Evolutionary conservation across 2,329 filamentous ascomycete species (phyloP).

Genomic region (Botrytis aclada): DNA sequence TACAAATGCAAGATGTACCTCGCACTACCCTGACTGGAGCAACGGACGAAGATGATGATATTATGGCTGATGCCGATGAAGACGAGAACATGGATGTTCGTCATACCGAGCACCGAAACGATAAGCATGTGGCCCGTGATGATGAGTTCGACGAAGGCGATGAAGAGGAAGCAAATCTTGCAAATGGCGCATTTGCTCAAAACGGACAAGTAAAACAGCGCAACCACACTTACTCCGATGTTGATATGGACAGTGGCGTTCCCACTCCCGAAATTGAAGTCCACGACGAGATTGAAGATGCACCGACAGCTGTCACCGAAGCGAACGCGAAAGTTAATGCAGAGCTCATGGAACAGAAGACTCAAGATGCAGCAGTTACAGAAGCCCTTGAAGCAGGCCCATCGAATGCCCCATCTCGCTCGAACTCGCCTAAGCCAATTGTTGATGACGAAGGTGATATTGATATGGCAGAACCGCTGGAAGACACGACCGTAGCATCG

Average conservation of each 20-base stretch:
- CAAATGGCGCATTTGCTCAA: slow-evolving; percentile 61
- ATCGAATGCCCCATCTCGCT: slow-evolving; percentile 35
- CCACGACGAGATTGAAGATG: slow-evolving; percentile 30
- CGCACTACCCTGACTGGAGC: slow-evolving; percentile 59
- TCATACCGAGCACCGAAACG: slow-evolving; percentile 77
- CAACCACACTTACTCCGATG: slow-evolving; percentile 54
- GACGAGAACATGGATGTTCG: slow-evolving; percentile 83
- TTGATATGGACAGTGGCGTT: slow-evolving; percentile 51
- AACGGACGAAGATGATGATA: slow-evolving; percentile 64
- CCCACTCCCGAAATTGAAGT: slow-evolving; percentile 40
- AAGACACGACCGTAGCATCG: slow-evolving; percentile 14
- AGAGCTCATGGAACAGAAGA: slow-evolving; percentile 36
- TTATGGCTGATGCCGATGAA: slow-evolving; percentile 69
- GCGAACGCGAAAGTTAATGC: slow-evolving; percentile 38
- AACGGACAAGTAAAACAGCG: slow-evolving; percentile 50
- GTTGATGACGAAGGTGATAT: slow-evolving; percentile 38
- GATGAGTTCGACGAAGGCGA: slow-evolving; percentile 87
- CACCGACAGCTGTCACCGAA: slow-evolving; percentile 29
- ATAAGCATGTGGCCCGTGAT: slow-evolving; percentile 71
- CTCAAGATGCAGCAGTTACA: slow-evolving; percentile 23
- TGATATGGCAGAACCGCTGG: slow-evolving; percentile 34
- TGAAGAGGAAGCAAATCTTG: slow-evolving; percentile 74
- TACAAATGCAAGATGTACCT: slow-evolving; percentile 80
- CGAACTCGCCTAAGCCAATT: slow-evolving; percentile 30
- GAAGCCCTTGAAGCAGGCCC: slow-evolving; percentile 29